These are phyloP conservation scores for Stemphylium beticola DNA, from an alignment of 2,329 filamentous ascomycete genomes.

Conservation along the genomic window DNA sequence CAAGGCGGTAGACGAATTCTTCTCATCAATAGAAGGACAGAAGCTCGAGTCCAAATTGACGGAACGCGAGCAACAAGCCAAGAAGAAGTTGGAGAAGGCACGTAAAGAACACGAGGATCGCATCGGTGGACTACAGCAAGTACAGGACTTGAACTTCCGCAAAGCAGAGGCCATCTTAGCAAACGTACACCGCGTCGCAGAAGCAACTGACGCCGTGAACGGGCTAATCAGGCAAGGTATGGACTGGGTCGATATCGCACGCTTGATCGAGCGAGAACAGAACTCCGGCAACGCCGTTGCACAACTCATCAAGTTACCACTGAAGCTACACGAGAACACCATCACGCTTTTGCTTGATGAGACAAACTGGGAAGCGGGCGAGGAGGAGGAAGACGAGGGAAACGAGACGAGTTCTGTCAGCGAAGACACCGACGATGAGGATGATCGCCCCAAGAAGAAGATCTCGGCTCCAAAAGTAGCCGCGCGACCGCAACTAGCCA, in stretches of 20 bases:
- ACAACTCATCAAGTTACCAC: constrained; percentile 80
- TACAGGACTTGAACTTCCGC: constrained; percentile 80
- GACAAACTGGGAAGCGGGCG: constrained; percentile 67
- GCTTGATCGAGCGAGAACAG: constrained; percentile 87
- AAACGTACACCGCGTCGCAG: constrained; percentile 88
- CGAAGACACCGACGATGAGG: constrained; percentile 66
- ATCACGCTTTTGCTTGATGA: constrained; percentile 82
- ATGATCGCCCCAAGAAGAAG: constrained; percentile 57
- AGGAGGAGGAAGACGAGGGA: constrained; percentile 63
- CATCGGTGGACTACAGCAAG: constrained; percentile 80
- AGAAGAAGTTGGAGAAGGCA: constrained; percentile 84
- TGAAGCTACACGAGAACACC: constrained; percentile 89
- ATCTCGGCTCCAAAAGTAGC: constrained; percentile 43
- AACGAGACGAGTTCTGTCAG: constrained; percentile 70
- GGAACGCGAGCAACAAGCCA: constrained; percentile 81
- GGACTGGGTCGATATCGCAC: constrained; percentile 94
- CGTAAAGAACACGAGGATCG: constrained; percentile 82
- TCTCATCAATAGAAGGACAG: constrained; percentile 93
- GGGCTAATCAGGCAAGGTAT: constrained; percentile 91
- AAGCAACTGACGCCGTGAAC: constrained; percentile 91
- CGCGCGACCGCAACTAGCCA: constrained; percentile 60
- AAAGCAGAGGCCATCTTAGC: constrained; percentile 91
- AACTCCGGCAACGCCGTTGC: constrained; percentile 82
- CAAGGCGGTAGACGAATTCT: constrained; percentile 93
- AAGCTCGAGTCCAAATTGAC: constrained; percentile 83